phyloP scores from a whole-genome alignment of 192 early-diverging fungal species.

The Neocallimastix lanati region DNA sequence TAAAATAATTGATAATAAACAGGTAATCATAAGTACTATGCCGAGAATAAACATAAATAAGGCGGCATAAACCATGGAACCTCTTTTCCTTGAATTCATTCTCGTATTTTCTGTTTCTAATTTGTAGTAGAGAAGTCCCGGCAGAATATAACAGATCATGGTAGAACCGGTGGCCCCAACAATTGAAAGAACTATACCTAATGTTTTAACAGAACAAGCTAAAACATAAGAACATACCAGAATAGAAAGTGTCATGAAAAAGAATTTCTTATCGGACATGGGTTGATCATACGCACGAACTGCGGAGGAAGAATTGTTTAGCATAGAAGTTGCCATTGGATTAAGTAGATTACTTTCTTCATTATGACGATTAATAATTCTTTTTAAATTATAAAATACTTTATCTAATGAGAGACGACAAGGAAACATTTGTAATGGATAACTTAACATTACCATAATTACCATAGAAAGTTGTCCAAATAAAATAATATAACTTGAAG shows the following conservation, averaged over 20 bases:
- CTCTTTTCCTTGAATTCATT: no score
- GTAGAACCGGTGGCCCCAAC: constrained; percentile 96
- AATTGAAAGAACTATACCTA: constrained; percentile 50
- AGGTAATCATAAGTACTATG: no score
- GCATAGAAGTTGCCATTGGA: neutral
- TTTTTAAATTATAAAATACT: constrained; percentile 21
- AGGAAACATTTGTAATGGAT: constrained; percentile 87
- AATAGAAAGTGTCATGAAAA: constrained; percentile 44
- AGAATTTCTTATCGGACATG: constrained; percentile 1
- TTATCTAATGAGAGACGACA: constrained; percentile 78
- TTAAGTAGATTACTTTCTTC: neutral
- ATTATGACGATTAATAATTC: neutral
- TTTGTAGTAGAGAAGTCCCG: no score
- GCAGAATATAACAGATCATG: constrained; percentile 72
- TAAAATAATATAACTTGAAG: constrained; percentile 41
- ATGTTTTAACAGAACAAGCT: constrained; percentile 18
- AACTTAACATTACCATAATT: constrained; percentile 71
- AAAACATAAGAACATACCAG: constrained; percentile 49
- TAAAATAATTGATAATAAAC: no score
- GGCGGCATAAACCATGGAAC: no score
- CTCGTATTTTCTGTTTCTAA: no score
- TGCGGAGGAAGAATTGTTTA: constrained; percentile 3
- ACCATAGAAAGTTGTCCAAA: constrained; percentile 76
- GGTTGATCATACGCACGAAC: neutral
- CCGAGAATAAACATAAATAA: no score